phyloP scores from a whole-genome alignment of 805 yeast species.

The Metschnikowia vanudenii region DNA sequence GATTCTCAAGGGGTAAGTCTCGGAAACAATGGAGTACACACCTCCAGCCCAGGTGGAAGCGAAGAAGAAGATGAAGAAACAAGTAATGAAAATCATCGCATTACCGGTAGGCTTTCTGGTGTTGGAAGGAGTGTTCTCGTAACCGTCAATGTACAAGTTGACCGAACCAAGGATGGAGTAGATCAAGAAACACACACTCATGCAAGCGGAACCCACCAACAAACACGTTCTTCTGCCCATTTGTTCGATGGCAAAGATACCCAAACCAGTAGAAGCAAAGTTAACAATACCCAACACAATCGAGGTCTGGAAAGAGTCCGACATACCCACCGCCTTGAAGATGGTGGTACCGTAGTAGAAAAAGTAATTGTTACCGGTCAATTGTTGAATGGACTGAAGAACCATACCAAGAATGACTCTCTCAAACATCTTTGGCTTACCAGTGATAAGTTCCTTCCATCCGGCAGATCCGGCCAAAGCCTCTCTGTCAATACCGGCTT shows the following conservation, averaged over 20 bases:
- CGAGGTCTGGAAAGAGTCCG: conserved; percentile 56
- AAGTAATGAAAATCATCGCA: conserved; percentile 63
- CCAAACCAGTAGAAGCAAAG: conserved; percentile 53
- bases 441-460: conserved; percentile 62
- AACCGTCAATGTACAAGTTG: conserved; percentile 40
- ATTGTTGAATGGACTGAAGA: conserved; percentile 61
- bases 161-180: conserved; percentile 62
- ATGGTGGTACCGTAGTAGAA: conserved; percentile 62
- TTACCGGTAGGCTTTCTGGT: conserved; percentile 52
- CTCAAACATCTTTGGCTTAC: conserved; percentile 58
- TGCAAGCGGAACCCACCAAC: conserved; percentile 50
- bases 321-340: conserved; percentile 49
- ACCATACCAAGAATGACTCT: conserved; percentile 57
- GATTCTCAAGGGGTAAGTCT: conserved; percentile 65
- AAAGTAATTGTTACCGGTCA: conserved; percentile 61
- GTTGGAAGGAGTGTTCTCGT: conserved; percentile 19
- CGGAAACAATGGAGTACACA: conserved; percentile 63
- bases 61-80: conserved; percentile 62
- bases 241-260: conserved; percentile 48
- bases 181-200: conserved; percentile 56
- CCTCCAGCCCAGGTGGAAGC: conserved; percentile 80
- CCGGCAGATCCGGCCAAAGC: conserved; percentile 60
- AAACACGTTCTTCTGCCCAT: conserved; percentile 55
- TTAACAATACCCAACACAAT: conserved; percentile 55
- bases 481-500: conserved; percentile 63